Percentiles rank a stretch among this genome's conserved stretches.
phyloP scores from a whole-genome alignment of 2,329 filamentous ascomycete genomes.

The Paracorniculantispora psalliotae region DNA sequence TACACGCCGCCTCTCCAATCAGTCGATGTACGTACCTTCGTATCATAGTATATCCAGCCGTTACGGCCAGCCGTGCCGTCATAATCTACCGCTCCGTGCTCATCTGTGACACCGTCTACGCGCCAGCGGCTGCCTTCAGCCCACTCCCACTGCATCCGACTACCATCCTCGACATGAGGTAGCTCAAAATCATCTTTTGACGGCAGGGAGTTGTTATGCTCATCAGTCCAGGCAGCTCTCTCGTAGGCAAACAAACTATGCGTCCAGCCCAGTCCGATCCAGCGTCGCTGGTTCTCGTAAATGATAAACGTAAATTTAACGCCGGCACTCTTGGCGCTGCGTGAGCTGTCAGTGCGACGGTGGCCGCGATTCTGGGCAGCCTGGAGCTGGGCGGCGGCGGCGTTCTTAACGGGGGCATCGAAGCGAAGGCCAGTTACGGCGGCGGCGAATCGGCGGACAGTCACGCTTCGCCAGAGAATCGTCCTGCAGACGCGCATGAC shows the following conservation, averaged over 20 bases:
- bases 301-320: constrained; percentile 95
- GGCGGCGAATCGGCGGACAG: constrained; percentile 62
- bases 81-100: constrained; percentile 39
- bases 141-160: constrained; percentile 64
- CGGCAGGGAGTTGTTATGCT: constrained; percentile 79
- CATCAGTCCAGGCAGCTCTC: constrained; percentile 87
- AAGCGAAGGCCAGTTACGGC: constrained; percentile 79
- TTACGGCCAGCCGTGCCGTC: constrained; percentile 58
- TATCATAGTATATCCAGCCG: constrained; percentile 98
- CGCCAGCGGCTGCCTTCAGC: constrained; percentile 80
- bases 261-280: constrained; percentile 94
- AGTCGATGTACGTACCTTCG: constrained; percentile 73
- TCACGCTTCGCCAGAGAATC: constrained; percentile 83
- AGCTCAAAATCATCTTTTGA: constrained; percentile 65
- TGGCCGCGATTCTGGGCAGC: constrained; percentile 16
- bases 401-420: constrained; percentile 42
- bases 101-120: constrained; percentile 67
- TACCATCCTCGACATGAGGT: constrained; percentile 56
- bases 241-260: constrained; percentile 87
- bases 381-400: constrained; percentile 23
- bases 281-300: constrained; percentile 93
- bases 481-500: constrained; percentile 79
- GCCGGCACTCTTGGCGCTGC: constrained; percentile 60
- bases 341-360: constrained; percentile 22
- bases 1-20: constrained; percentile 64